A percentile compares a stretch with the other conserved stretches of the same genome.
These are phyloP conservation scores for Calonectria henricotiae DNA, from an alignment of 2,329 filamentous ascomycete species.

Conservation along the genomic window DNA sequence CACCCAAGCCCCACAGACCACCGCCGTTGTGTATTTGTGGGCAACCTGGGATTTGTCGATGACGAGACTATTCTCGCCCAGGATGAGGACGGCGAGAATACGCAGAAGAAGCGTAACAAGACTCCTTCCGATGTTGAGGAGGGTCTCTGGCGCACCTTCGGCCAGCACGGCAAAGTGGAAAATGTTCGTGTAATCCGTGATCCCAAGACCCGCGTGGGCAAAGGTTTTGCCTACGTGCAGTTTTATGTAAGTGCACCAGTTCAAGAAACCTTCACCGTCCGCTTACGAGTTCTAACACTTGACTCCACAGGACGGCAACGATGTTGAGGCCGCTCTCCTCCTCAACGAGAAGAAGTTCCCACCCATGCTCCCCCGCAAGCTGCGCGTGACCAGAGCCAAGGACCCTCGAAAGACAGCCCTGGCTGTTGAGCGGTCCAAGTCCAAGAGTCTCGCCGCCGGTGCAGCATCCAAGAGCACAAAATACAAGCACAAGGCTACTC, in stretches of 20 bases:
- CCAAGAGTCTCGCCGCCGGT: conserved; percentile 58
- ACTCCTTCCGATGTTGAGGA: conserved; percentile 91
- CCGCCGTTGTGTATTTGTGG: conserved; percentile 94
- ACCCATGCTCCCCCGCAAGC: conserved; percentile 89
- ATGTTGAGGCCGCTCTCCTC: conserved; percentile 91
- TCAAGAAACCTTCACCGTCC: conserved; percentile 21
- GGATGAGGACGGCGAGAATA: conserved; percentile 76
- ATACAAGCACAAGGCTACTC: conserved; percentile 80
- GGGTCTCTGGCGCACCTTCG: conserved; percentile 89
- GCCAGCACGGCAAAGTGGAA: conserved; percentile 85
- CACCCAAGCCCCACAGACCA: conserved; percentile 89
- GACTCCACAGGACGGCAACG: conserved; percentile 78
- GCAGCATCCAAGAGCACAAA: conserved; percentile 62
- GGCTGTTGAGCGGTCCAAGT: conserved; percentile 59
- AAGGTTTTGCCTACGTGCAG: conserved; percentile 98
- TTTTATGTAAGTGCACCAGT: conserved; percentile 75
- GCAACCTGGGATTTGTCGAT: conserved; percentile 96
- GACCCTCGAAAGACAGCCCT: conserved; percentile 75
- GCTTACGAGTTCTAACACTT: conserved; percentile 33
- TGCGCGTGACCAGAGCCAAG: conserved; percentile 91
- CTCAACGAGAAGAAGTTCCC: conserved; percentile 94
- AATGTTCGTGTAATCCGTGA: conserved; percentile 95
- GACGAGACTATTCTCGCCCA: conserved; percentile 83
- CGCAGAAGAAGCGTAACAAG: conserved; percentile 82
- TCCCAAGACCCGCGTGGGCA: conserved; percentile 90